Conservation (phyloP, 2,329 filamentous ascomycete species). For the Metarhizium rileyi region DNA sequence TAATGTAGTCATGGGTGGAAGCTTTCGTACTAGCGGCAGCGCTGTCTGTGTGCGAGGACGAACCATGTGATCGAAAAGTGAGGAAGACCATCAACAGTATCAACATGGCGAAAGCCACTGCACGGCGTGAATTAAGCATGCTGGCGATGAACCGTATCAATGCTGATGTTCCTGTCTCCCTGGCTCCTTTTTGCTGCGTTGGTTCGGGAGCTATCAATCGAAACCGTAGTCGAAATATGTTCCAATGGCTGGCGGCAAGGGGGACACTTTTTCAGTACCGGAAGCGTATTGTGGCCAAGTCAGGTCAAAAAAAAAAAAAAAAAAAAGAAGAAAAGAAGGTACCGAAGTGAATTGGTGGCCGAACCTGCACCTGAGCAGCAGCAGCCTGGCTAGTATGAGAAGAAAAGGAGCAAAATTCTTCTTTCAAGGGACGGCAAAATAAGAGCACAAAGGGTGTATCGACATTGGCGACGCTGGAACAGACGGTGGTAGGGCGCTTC, state of each 20-base stretch:
- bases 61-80: constrained; percentile 49
- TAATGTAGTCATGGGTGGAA: constrained; percentile 12
- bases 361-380: too few species aligned
- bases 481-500: too few species aligned
- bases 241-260: neutral
- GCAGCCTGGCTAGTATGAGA: too few species aligned
- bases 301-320: neutral
- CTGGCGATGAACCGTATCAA: constrained; percentile 7
- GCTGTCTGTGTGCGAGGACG: neutral
- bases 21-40: constrained; percentile 6
- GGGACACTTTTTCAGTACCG: too few species aligned
- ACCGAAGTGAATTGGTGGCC: neutral
- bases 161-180: neutral
- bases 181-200: neutral
- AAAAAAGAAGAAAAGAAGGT: neutral
- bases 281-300: too few species aligned
- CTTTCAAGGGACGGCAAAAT: too few species aligned
- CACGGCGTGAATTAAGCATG: constrained; percentile 75
- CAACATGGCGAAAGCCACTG: constrained; percentile 60
- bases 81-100: constrained; percentile 61
- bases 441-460: too few species aligned
- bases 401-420: too few species aligned
- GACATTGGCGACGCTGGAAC: too few species aligned
- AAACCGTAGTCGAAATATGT: neutral
- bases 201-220: neutral